Evolutionary conservation across 106 monocot species (phyloP), one percentile per base, ranked within the genome.

Genomic region (Dioscorea dumetorum): DNA sequence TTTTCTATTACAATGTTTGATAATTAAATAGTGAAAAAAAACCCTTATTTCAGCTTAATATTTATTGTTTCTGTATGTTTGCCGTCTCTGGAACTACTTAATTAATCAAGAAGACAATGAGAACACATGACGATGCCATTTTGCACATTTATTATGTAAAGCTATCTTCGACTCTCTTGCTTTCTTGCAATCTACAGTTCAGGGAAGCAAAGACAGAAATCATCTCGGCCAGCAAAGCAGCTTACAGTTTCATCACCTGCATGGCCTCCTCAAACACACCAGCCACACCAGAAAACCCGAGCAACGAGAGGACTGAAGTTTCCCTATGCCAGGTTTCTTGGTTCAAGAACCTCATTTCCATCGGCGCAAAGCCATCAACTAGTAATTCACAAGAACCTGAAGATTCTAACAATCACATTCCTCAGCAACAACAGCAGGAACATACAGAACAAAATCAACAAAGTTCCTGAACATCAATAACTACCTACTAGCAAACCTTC

Each of bases 121-220:
- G 41, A 41, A 41, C 41, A 41, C 10, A 41, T 41, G 6, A 10
- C 6, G 41, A 41, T 3, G 6, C 41, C 41, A 41, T 41, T 41
- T 41, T 41, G 41, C 6, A 5, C 41, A 41, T 41, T 41, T 0
- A 41, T 41, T 41, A 3, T 41, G 3, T 41, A 41, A 41, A 3
- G 41, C 41, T 41, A 5, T 41, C 41, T 41, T 41, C 41, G 6
- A 41, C 9, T 41, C 6, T 51, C 20, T 17, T 49, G 12, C 33
- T 15, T 60, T 13, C 22, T 22, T 7, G 12, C 67, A 8, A 67
- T 66, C 72, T 67, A 23, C 88, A 95, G 95, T 69, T 95, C 10
- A 75, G 83, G 65, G 88, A 88, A 78, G 95, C 95, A 22, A 95
- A 88, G 72, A 77, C 81, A 50, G 95, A 88, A 68, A 86, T 95